Evolutionary conservation across 768 basidiomycete species (phyloP).

Genomic region (Cystobasidium tubakii): DNA sequence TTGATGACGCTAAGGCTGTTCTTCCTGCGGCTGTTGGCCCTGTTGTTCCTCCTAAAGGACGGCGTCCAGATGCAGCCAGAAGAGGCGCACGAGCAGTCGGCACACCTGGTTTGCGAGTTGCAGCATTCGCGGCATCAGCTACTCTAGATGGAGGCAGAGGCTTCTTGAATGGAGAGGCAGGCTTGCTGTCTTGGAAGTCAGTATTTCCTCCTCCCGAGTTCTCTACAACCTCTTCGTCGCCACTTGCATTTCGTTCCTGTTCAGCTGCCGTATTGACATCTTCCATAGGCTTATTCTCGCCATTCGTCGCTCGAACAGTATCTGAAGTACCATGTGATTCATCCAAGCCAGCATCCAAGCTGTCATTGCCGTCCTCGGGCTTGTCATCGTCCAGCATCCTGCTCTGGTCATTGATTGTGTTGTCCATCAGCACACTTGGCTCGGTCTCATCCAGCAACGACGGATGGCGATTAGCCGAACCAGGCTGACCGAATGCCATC

Average conservation of each 20-base stretch:
- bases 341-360: background rate
- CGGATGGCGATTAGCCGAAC: background rate
- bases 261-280: too few species aligned
- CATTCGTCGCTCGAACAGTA: background rate
- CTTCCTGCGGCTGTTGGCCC: constrained; percentile 10
- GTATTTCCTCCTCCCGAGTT: too few species aligned
- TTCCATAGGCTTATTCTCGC: background rate
- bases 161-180: background rate
- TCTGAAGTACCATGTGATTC: background rate
- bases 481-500: background rate
- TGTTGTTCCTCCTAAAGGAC: background rate
- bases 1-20: background rate
- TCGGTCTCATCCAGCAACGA: constrained; percentile 18
- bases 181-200: background rate
- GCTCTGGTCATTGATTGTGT: background rate
- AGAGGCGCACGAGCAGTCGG: background rate
- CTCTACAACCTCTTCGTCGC: background rate
- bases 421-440: constrained; percentile 5
- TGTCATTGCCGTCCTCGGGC: background rate
- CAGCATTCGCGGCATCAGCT: background rate
- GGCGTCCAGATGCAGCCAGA: background rate
- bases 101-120: constrained; percentile 5
- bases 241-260: background rate
- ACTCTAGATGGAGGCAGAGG: background rate
- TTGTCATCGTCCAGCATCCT: background rate